A percentile compares a stretch with the other conserved stretches of the same genome.
phyloP scores from a whole-genome alignment of 1,284 basidiomycete species.

The Limonomyces culmigenus region DNA sequence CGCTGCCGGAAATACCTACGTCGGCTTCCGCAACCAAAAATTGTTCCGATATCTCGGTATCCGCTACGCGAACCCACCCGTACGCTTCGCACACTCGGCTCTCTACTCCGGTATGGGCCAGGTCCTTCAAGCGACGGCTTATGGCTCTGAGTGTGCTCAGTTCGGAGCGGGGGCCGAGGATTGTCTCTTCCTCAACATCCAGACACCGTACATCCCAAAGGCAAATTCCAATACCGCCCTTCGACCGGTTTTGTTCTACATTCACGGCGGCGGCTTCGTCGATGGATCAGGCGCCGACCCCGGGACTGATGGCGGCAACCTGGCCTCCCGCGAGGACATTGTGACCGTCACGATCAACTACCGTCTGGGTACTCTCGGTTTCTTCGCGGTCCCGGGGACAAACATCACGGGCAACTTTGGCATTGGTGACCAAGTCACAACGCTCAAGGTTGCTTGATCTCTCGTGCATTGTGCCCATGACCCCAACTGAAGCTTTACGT shows the following conservation, averaged over 20 bases:
- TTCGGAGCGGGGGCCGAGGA: neutral
- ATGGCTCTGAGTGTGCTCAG: neutral
- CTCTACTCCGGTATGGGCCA: slow-evolving; percentile 5
- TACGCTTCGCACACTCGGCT: slow-evolving; percentile 12
- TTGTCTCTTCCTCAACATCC: neutral
- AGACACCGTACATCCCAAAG: neutral
- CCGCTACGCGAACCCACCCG: slow-evolving; percentile 12
- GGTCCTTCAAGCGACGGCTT: neutral
- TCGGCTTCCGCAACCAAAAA: slow-evolving; percentile 9
- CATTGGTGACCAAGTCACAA: slow-evolving; percentile 12
- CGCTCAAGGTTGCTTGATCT: neutral
- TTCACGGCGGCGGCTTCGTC: neutral
- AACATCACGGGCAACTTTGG: slow-evolving; percentile 20
- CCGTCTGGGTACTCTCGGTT: slow-evolving; percentile 17
- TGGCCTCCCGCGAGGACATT: slow-evolving; percentile 23
- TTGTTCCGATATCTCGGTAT: slow-evolving; percentile 14
- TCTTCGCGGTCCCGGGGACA: slow-evolving; percentile 17
- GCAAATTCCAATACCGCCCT: neutral
- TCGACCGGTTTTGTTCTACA: neutral
- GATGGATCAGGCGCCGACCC: slow-evolving; percentile 10
- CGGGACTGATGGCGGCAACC: slow-evolving; percentile 22
- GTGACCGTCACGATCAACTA: slow-evolving; percentile 30
- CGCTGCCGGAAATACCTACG: neutral
- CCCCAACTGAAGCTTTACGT: neutral
- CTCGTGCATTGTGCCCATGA: no score